Evolutionary conservation across 2,329 filamentous ascomycete genomes (phyloP).

Genomic region (Aspergillus arachidicola): DNA sequence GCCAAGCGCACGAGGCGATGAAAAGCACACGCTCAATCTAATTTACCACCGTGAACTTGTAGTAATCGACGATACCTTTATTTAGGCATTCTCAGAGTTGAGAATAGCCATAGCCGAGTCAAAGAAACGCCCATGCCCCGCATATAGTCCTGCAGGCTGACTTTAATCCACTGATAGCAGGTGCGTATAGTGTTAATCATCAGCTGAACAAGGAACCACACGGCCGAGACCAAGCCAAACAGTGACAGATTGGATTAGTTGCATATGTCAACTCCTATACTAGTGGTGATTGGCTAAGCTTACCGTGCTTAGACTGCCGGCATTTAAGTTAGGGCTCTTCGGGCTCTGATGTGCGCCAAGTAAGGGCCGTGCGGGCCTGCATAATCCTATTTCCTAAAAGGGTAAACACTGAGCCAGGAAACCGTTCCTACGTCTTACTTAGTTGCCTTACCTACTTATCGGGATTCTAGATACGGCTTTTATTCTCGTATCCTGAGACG

Average conservation of each 20-base stretch:
- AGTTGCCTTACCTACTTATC: no score
- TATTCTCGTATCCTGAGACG: background rate
- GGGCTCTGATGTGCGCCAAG: background rate
- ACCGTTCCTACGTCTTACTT: background rate
- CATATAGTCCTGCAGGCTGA: no score
- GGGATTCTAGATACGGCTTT: background rate
- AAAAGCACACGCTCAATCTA: background rate
- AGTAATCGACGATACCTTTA: background rate
- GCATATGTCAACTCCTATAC: background rate
- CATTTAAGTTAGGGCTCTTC: background rate
- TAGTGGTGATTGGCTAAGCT: background rate
- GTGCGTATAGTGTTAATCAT: background rate
- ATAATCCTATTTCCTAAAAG: background rate
- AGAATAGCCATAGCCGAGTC: no score
- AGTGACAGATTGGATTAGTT: background rate
- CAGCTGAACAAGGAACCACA: background rate
- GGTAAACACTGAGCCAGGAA: slow-evolving; percentile 7
- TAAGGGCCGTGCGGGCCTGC: background rate
- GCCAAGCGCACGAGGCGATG: background rate
- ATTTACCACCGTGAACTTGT: background rate
- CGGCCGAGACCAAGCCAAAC: background rate
- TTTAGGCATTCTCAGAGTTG: no score
- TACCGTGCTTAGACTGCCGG: background rate
- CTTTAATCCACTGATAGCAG: no score
- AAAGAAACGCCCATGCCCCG: no score